phyloP scores from a whole-genome alignment of 148 eudicot species.

The Vaccinium darrowii region DNA sequence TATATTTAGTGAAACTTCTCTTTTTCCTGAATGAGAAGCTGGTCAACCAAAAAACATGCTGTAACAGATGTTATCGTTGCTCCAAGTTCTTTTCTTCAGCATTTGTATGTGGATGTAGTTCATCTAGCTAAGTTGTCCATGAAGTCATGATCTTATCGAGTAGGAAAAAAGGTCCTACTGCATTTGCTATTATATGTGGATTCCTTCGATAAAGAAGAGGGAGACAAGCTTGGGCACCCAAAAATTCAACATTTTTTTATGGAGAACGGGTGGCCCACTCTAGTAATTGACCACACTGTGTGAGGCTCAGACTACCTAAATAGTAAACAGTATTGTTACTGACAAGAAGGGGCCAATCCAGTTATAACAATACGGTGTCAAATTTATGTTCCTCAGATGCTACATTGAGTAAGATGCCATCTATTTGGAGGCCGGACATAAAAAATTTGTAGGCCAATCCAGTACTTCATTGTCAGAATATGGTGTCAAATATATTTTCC shows the following conservation, averaged over 20 bases:
- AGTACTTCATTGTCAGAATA: neutral
- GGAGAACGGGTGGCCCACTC: neutral
- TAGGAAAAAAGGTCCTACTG: neutral
- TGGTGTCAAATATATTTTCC: neutral
- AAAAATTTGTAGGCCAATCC: neutral
- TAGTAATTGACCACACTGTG: neutral
- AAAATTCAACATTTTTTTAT: neutral
- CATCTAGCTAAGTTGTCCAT: neutral
- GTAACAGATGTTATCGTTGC: neutral
- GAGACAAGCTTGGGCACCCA: neutral
- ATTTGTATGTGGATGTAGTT: neutral
- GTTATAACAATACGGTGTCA: neutral
- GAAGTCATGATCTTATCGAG: neutral
- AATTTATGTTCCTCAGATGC: neutral
- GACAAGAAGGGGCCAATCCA: neutral
- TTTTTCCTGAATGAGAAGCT: neutral
- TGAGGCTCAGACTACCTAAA: neutral
- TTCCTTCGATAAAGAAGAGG: neutral
- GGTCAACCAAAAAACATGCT: neutral
- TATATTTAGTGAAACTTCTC: neutral
- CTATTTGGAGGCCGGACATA: neutral
- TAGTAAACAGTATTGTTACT: neutral
- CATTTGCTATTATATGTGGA: neutral
- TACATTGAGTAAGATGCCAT: neutral
- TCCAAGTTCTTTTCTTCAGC: neutral